These are phyloP conservation scores for Aspergillus quadricinctus DNA, from an alignment of 2,329 filamentous ascomycete genomes.

Conservation along the genomic window DNA sequence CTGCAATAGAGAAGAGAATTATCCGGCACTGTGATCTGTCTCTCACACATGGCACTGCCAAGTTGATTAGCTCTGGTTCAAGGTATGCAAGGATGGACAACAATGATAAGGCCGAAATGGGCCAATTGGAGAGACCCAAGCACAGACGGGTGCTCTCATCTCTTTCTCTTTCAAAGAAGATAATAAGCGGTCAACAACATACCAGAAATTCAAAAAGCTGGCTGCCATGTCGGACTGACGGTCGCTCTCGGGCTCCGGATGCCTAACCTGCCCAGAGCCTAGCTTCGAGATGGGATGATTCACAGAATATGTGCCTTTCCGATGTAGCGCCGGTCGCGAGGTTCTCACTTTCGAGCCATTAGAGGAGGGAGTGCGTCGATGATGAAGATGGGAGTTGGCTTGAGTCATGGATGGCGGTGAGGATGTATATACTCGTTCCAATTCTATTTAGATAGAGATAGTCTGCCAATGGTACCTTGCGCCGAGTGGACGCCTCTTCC, in stretches of 20 bases:
- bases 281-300: slow-evolving; percentile 31
- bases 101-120: slow-evolving; percentile 4
- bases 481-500: slow-evolving; percentile 6
- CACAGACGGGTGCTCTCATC: not conserved
- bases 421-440: slow-evolving; percentile 18
- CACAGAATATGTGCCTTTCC: slow-evolving; percentile 28
- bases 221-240: slow-evolving; percentile 37
- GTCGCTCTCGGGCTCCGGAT: slow-evolving; percentile 21
- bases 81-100: slow-evolving; percentile 18
- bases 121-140: slow-evolving; percentile 16
- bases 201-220: slow-evolving; percentile 45
- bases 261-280: slow-evolving; percentile 25
- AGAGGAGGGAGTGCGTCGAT: slow-evolving; percentile 32
- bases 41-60: slow-evolving; percentile 59
- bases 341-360: slow-evolving; percentile 29
- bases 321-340: slow-evolving; percentile 29
- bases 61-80: slow-evolving; percentile 22
- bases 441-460: slow-evolving; percentile 12
- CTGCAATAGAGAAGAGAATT: slow-evolving; percentile 61
- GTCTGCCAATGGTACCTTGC: slow-evolving; percentile 18
- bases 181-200: slow-evolving; percentile 16
- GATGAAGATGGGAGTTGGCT: slow-evolving; percentile 17
- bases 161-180: not conserved
- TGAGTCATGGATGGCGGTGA: slow-evolving; percentile 40
- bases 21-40: slow-evolving; percentile 59